Conservation (phyloP, 306 rosid species). For the Calophaca sinica region DNA sequence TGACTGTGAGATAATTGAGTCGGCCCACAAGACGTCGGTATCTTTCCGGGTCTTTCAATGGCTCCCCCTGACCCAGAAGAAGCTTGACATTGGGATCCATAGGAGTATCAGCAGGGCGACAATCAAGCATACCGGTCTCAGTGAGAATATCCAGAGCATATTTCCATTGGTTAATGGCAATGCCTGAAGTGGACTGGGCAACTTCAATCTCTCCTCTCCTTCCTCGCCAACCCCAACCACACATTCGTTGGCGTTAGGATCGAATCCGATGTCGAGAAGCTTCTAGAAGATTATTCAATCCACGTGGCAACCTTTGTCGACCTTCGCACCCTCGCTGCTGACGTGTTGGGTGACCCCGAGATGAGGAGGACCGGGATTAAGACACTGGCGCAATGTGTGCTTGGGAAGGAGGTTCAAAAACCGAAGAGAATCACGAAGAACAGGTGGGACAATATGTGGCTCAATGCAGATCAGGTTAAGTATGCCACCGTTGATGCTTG, state of each 20-base stretch:
- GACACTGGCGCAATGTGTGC: background rate
- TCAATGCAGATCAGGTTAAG: slow-evolving; percentile 38
- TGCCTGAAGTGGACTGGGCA: no score
- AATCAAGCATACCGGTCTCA: no score
- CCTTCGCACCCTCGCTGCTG: slow-evolving; percentile 40
- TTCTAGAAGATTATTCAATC: background rate
- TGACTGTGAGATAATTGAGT: no score
- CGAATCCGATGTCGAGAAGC: slow-evolving; percentile 34
- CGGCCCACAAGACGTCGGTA: no score
- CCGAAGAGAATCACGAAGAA: slow-evolving; percentile 20
- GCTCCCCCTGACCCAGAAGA: no score
- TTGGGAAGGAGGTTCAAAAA: slow-evolving; percentile 37
- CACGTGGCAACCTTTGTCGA: slow-evolving; percentile 18
- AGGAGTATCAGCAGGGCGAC: no score
- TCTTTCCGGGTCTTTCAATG: no score
- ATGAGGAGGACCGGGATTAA: slow-evolving; percentile 19
- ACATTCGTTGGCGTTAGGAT: slow-evolving; percentile 48
- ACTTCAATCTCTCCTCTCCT: slow-evolving; percentile 4
- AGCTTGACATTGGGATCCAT: no score
- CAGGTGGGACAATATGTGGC: slow-evolving; percentile 42
- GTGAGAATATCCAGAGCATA: no score
- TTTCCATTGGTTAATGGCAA: no score
- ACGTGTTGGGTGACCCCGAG: background rate
- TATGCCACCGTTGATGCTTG: slow-evolving; percentile 30
- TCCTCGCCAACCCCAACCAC: background rate